Base-by-base conservation (phyloP, 768 basidiomycete genomes). In the Russula ochroleuca region DNA sequence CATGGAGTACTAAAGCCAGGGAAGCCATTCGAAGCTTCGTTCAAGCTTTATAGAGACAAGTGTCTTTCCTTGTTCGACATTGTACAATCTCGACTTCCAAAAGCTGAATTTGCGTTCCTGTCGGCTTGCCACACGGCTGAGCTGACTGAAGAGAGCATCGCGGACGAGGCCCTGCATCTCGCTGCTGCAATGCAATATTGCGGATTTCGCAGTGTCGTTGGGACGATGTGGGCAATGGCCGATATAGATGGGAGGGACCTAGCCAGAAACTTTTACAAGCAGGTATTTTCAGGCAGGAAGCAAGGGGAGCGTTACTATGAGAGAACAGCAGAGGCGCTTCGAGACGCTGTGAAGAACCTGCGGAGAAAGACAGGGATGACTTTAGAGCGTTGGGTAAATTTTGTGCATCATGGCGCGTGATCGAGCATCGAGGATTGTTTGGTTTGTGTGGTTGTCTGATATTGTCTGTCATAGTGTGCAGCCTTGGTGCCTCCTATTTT, bases 21-120 rank as follows among this genome's bases (percentile, higher is more conserved):
- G 28, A 57, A 43, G 28, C 55, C 55, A 15, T 43, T 57, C 41
- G 55, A 57, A 11, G 25, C 55, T n/a, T 57, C 28, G n/a, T 57
- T 56, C 55, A 57, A 57, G 19, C 55, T 57, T n/a, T 57, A 57
- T n/a, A 3, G n/a, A 13, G 51, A 14, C 33, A 3, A 21, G 10
- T 21, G 35, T 38, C 54, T 56, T 17, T 28, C 54, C 8, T 28
- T 56, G 25, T 40, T 56, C 1, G 54, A 55, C 23, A 23, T 55
- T 7, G n/a, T 40, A 11, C 38, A 40, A 57, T 57, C 55, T 31
- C 55, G 55, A 8, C 55, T 56, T 40, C 40, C 55, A 28, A 5
- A 43, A 10, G 50, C 33, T 2, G 50, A 59, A n/a, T 37, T 47
- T 38, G 58, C 41, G 10, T 47, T 50, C 11, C 6, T 48, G 10